Evolutionary conservation across 768 basidiomycete species (phyloP).

Genomic region (Pleurotus giganteus): DNA sequence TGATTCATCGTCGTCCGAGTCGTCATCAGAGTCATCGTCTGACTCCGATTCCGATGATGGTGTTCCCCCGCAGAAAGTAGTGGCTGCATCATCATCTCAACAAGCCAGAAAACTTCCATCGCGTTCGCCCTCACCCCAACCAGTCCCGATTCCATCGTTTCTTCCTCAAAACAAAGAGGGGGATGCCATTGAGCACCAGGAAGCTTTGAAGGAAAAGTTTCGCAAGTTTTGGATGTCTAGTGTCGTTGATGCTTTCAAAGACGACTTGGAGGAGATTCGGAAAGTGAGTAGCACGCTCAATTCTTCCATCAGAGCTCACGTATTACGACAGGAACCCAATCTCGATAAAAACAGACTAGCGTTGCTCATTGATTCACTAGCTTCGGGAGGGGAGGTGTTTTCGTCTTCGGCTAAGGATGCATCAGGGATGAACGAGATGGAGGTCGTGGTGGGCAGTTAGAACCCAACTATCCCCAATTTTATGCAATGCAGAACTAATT

Average conservation of each 20-base stretch:
- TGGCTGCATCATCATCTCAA: slow-evolving; percentile 15
- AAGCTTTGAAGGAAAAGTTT: slow-evolving; percentile 62
- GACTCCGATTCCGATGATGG: slow-evolving; percentile 20
- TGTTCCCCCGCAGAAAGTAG: slow-evolving; percentile 6
- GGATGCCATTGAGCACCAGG: slow-evolving; percentile 41
- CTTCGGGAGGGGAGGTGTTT: slow-evolving; percentile 76
- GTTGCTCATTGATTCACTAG: slow-evolving; percentile 79
- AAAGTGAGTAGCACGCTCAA: too few relatives aligned
- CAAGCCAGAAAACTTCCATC: slow-evolving; percentile 20
- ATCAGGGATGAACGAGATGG: slow-evolving; percentile 61
- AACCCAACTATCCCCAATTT: too few relatives aligned
- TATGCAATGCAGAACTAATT: too few relatives aligned
- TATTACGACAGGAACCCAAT: slow-evolving; percentile 58
- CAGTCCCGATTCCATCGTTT: slow-evolving; percentile 55
- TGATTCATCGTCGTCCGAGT: slow-evolving; percentile 9
- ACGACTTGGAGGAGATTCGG: slow-evolving; percentile 80
- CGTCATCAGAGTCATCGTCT: slow-evolving; percentile 25
- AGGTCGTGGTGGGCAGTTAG: slow-evolving; percentile 57
- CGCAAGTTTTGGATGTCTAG: slow-evolving; percentile 86
- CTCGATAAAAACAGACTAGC: slow-evolving; percentile 66
- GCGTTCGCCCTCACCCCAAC: slow-evolving; percentile 46
- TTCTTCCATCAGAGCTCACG: too few relatives aligned
- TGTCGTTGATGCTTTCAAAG: slow-evolving; percentile 77
- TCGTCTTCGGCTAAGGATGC: slow-evolving; percentile 25
- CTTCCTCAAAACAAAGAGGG: slow-evolving; percentile 32